Conservation (phyloP, 495 filamentous ascomycete species). For the Entonaema liquescens region DNA sequence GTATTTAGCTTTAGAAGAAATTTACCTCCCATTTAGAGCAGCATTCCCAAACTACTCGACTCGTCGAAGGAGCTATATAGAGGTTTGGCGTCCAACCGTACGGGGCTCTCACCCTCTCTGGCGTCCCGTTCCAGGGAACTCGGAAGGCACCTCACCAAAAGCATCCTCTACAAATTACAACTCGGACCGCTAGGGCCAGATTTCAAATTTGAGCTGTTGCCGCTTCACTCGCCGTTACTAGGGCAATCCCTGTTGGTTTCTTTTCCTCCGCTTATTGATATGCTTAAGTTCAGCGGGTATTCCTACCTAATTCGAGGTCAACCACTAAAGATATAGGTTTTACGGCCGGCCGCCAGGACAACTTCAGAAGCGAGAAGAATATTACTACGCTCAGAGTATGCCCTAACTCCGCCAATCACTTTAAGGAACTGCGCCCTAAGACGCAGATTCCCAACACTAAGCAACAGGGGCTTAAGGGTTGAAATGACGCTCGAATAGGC, state of each 20-base stretch:
- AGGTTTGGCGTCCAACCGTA: slow-evolving; percentile 59
- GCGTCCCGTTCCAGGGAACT: slow-evolving; percentile 70
- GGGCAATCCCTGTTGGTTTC: slow-evolving; percentile 14
- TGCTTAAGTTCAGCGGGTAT: slow-evolving; percentile 13
- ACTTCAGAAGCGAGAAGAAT: slow-evolving; percentile 4
- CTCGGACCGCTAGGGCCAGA: slow-evolving; percentile 64
- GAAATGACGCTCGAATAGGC: slow-evolving; percentile 12
- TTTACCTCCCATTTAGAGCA: slow-evolving; percentile 75
- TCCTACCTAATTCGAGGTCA: slow-evolving; percentile 13
- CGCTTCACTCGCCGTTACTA: slow-evolving; percentile 14
- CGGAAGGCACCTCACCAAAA: slow-evolving; percentile 63
- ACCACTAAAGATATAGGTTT: slow-evolving; percentile 3
- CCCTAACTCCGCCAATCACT: neutral
- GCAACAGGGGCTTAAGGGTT: slow-evolving; percentile 4
- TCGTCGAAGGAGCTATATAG: slow-evolving; percentile 70
- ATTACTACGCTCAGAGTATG: slow-evolving; percentile 9
- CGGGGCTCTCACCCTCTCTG: slow-evolving; percentile 70
- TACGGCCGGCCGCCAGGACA: neutral
- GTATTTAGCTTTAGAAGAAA: slow-evolving; percentile 70
- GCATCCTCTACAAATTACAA: slow-evolving; percentile 75
- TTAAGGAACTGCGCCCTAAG: slow-evolving; percentile 1
- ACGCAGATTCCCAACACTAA: slow-evolving; percentile 1
- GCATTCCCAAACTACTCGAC: slow-evolving; percentile 76
- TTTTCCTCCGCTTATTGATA: slow-evolving; percentile 15
- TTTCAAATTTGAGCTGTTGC: slow-evolving; percentile 72